Percentiles rank a stretch among this genome's conserved stretches.
Evolutionary conservation across 257 asterid genomes (phyloP).

Genomic region (Forsythia suspensa): DNA sequence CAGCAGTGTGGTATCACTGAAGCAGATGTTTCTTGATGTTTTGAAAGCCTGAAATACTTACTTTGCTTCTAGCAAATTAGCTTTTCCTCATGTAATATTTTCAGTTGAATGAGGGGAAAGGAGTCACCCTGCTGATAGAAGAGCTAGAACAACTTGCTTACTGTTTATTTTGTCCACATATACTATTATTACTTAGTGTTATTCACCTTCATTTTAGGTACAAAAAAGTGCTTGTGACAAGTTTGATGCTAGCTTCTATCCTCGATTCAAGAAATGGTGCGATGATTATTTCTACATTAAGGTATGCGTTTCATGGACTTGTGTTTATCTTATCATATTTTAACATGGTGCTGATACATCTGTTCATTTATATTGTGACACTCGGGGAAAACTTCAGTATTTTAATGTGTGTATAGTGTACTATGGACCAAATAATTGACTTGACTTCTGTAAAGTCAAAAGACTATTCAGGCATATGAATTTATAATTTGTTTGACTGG

Average conservation of each 20-base stretch:
- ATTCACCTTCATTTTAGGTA: constrained; percentile 45
- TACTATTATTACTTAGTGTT: not conserved
- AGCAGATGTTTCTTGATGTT: not conserved
- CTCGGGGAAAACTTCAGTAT: not conserved
- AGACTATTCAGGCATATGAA: not conserved
- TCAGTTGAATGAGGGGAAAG: not conserved
- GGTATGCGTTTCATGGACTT: constrained; percentile 41
- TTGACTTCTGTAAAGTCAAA: not conserved
- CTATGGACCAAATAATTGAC: not conserved
- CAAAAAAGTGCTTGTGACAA: constrained; percentile 91
- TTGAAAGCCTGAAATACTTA: not conserved
- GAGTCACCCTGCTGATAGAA: not conserved
- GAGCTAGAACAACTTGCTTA: not conserved
- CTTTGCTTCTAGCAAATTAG: constrained; percentile 9
- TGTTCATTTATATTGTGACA: not conserved
- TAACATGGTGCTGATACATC: constrained; percentile 11
- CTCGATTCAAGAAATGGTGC: constrained; percentile 97
- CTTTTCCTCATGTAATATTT: not conserved
- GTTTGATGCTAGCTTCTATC: constrained; percentile 83
- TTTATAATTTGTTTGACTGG: too few species aligned
- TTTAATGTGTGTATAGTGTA: not conserved
- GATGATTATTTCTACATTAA: constrained; percentile 94
- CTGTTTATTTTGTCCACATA: not conserved
- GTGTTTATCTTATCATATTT: constrained; percentile 13
- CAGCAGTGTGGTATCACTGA: not conserved